A percentile compares a stretch with the other conserved stretches of the same genome.
Conservation (phyloP, 225 moss, liverwort and hornwort genomes). For the Physcomitrellopsis africana region DNA sequence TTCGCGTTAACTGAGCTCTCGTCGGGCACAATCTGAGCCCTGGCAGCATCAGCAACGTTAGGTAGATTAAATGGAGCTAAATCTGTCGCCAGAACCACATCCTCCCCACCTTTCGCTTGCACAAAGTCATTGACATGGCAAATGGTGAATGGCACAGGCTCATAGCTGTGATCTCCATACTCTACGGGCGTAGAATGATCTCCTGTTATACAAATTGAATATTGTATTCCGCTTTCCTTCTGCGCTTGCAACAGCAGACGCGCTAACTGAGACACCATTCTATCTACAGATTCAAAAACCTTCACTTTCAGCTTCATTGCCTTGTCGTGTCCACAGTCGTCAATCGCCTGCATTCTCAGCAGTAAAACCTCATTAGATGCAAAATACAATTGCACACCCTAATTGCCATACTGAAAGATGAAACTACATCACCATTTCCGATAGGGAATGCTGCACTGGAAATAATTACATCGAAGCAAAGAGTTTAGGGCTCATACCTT, state of each 20-base stretch:
- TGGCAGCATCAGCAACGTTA: constrained; percentile 47
- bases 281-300: constrained; percentile 87
- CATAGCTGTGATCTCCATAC: constrained; percentile 98
- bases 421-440: no score
- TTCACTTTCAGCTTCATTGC: constrained; percentile 90
- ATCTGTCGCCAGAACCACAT: constrained; percentile 59
- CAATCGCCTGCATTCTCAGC: constrained; percentile 73
- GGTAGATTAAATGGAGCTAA: constrained; percentile 76
- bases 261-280: constrained; percentile 89
- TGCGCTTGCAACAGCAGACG: constrained; percentile 88
- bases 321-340: constrained; percentile 98
- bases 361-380: neutral
- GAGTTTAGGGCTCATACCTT: constrained; percentile 56
- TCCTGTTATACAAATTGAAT: constrained; percentile 78
- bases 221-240: constrained; percentile 52
- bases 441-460: no score
- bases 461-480: neutral
- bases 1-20: constrained; percentile 39
- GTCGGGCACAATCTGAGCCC: constrained; percentile 35
- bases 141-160: constrained; percentile 93
- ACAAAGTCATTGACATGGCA: constrained; percentile 85
- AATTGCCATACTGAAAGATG: no score
- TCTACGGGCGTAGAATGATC: constrained; percentile 98
- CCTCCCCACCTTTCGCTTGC: constrained; percentile 77
- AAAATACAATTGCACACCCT: no score